Evolutionary conservation across 2,329 filamentous ascomycete genomes (phyloP).

Genomic region (Penicillium corylophilum): DNA sequence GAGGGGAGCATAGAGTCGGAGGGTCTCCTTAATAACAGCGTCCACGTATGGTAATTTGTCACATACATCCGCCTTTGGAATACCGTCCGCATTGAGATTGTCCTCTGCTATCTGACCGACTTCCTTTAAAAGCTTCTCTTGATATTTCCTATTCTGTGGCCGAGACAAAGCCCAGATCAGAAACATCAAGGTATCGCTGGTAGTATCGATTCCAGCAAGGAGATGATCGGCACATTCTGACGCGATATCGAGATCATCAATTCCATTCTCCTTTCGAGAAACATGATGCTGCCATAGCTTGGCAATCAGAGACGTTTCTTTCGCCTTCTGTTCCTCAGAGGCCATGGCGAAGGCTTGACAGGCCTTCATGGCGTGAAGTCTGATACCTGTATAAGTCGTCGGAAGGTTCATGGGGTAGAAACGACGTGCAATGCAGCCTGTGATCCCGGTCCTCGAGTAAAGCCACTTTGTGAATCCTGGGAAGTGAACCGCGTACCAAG

Average conservation of each 20-base stretch:
- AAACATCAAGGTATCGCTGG: conserved; percentile 54
- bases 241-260: conserved; percentile 50
- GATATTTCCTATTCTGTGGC: conserved; percentile 43
- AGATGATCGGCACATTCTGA: conserved; percentile 57
- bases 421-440: no score
- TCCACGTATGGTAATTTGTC: conserved; percentile 48
- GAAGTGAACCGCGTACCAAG: no score
- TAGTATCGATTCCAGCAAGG: conserved; percentile 55
- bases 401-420: no score
- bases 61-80: conserved; percentile 35
- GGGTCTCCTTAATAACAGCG: conserved; percentile 53
- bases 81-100: conserved; percentile 23
- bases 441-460: no score
- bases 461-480: no score
- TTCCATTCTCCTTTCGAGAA: conserved; percentile 21
- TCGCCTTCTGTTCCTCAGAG: conserved; percentile 38
- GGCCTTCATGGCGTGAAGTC: no score
- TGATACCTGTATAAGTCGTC: no score
- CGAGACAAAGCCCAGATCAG: conserved; percentile 51
- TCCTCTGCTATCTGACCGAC: conserved; percentile 30
- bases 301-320: neutral
- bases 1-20: conserved; percentile 51
- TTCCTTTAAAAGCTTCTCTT: conserved; percentile 48
- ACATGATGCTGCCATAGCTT: conserved; percentile 39
- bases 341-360: no score